Evolutionary conservation across 75 land plant genomes (phyloP).

Genomic region (Picea glauca): DNA sequence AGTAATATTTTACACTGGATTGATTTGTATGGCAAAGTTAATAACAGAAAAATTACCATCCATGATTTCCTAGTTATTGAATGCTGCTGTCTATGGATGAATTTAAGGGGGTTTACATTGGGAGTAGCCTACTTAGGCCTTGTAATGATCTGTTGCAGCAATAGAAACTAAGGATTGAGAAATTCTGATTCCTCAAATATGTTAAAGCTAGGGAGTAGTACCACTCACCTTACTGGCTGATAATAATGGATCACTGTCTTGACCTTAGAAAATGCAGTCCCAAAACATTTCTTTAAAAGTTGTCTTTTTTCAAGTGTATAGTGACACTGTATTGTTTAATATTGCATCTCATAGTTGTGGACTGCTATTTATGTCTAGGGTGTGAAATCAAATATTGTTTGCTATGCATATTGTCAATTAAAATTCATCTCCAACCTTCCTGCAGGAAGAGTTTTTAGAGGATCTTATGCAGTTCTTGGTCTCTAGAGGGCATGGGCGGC

Average conservation of each 20-base stretch:
- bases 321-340: too few species aligned
- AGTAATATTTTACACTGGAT: background rate
- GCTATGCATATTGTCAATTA: background rate
- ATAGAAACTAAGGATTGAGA: background rate
- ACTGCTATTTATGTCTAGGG: background rate
- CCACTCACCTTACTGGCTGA: background rate
- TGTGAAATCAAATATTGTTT: background rate
- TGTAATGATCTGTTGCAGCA: background rate
- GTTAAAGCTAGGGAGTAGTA: background rate
- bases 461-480: slow-evolving; percentile 91
- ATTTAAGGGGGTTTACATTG: background rate
- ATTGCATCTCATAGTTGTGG: background rate
- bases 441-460: slow-evolving; percentile 86
- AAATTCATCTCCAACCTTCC: background rate
- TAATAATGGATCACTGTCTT: background rate
- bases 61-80: background rate
- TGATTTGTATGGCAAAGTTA: background rate
- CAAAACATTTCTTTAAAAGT: background rate
- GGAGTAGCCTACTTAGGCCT: background rate
- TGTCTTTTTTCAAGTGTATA: background rate
- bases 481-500: slow-evolving; percentile 90
- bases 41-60: background rate
- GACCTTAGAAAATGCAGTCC: background rate
- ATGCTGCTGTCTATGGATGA: too few species aligned
- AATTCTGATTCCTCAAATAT: background rate